Conservation (phyloP, 2,329 filamentous ascomycete species). For the Ceratocystis harringtonii region DNA sequence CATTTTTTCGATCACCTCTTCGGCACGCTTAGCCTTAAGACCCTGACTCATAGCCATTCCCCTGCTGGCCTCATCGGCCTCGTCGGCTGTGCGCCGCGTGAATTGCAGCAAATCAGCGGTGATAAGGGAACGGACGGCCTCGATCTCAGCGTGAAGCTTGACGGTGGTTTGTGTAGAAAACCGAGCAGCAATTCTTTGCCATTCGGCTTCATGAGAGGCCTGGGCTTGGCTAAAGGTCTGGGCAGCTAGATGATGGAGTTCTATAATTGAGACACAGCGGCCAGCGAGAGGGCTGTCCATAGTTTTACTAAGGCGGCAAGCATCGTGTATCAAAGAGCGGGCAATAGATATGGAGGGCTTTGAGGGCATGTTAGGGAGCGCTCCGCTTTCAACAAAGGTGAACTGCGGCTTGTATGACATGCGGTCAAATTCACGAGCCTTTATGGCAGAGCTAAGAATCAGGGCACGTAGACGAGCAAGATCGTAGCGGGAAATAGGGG, state of each 20-base stretch:
- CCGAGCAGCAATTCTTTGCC: constrained; percentile 43
- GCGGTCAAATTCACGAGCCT: constrained; percentile 64
- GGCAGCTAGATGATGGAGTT: constrained; percentile 38
- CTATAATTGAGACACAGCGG: constrained; percentile 28
- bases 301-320: constrained; percentile 30
- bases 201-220: constrained; percentile 34
- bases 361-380: constrained; percentile 6
- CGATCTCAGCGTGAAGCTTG: constrained; percentile 35
- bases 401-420: constrained; percentile 40
- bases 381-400: constrained; percentile 23
- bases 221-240: constrained; percentile 36
- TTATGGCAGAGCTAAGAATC: constrained; percentile 73
- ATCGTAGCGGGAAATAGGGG: constrained; percentile 50
- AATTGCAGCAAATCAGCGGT: constrained; percentile 41
- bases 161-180: constrained; percentile 45
- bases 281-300: constrained; percentile 19
- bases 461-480: constrained; percentile 64
- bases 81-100: constrained; percentile 55
- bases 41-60: constrained; percentile 65
- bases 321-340: constrained; percentile 28
- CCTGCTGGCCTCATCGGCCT: constrained; percentile 62
- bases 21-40: constrained; percentile 63
- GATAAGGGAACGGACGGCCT: constrained; percentile 32
- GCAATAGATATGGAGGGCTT: not conserved
- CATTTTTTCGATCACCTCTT: constrained; percentile 65